phyloP scores from a whole-genome alignment of 164 flowering plant genomes.

The Stephania japonica region DNA sequence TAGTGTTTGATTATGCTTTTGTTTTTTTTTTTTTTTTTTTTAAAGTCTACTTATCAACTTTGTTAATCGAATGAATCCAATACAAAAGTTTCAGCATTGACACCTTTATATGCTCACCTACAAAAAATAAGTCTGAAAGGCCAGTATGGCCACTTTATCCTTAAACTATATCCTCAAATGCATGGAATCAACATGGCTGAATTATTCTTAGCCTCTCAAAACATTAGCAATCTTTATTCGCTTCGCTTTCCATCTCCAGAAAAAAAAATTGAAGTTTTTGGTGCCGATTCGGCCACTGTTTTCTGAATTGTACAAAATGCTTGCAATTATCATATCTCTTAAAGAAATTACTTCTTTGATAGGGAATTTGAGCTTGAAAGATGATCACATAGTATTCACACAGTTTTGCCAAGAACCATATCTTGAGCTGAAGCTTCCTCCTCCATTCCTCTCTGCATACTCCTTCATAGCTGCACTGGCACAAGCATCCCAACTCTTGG shows the following conservation, averaged over 20 bases:
- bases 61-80: not conserved
- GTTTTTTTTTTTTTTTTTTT: no score
- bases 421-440: slow-evolving; percentile 76
- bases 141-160: not conserved
- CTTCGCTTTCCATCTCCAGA: not conserved
- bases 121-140: not conserved
- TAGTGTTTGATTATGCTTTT: no score
- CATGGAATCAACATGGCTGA: not conserved
- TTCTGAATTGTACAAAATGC: not conserved
- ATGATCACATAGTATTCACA: slow-evolving; percentile 11
- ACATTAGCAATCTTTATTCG: not conserved
- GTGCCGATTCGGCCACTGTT: not conserved
- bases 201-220: not conserved
- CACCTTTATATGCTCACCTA: not conserved
- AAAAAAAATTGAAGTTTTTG: not conserved
- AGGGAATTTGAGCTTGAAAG: not conserved
- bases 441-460: slow-evolving; percentile 64
- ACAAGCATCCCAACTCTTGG: slow-evolving; percentile 77
- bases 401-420: slow-evolving; percentile 79
- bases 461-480: slow-evolving; percentile 57
- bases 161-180: not conserved
- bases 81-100: not conserved
- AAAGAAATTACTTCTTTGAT: not conserved
- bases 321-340: not conserved
- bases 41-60: no score